These are phyloP conservation scores for Boletales sp. DNA, from an alignment of 768 basidiomycete genomes.

Conservation along the genomic window DNA sequence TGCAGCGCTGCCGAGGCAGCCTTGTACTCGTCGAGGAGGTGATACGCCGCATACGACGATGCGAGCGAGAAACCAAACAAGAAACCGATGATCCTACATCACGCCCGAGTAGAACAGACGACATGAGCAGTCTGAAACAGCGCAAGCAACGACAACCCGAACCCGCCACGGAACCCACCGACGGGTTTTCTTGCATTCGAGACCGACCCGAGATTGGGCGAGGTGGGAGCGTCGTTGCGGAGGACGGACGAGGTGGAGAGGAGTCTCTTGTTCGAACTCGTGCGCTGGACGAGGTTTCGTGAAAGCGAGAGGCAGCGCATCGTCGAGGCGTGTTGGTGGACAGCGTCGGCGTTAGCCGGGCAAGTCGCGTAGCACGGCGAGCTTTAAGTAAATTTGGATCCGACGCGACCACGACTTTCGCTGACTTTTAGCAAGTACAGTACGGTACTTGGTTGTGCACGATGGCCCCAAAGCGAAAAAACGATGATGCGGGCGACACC, in stretches of 20 bases:
- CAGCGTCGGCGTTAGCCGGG: conserved; percentile 22
- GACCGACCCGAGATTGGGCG: conserved; percentile 51
- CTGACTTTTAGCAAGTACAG: too few species aligned
- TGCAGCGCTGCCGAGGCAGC: conserved; percentile 82
- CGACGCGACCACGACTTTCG: too few species aligned
- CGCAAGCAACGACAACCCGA: conserved; percentile 16
- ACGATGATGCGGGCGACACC: conserved; percentile 27
- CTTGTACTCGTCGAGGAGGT: conserved; percentile 88
- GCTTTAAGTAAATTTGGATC: too few species aligned
- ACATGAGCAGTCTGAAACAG: too few species aligned
- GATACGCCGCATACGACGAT: conserved; percentile 81
- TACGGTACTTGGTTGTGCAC: too few species aligned
- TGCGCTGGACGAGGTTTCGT: conserved; percentile 12
- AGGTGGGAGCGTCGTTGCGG: conserved; percentile 39
- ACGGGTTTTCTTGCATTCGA: conserved; percentile 68
- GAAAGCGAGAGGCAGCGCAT: conserved; percentile 27
- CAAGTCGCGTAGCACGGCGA: not conserved
- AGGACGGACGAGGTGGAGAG: conserved; percentile 43
- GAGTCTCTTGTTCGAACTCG: conserved; percentile 26
- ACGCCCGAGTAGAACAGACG: not conserved
- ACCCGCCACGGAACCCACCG: conserved; percentile 71
- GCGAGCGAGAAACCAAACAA: conserved; percentile 89
- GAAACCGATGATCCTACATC: conserved; percentile 71
- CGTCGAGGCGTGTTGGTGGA: conserved; percentile 23
- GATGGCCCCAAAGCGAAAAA: conserved; percentile 43